Percentiles rank a stretch among this genome's conserved stretches.
Conservation (phyloP, 768 basidiomycete genomes). For the Kwoniella botswanensis region DNA sequence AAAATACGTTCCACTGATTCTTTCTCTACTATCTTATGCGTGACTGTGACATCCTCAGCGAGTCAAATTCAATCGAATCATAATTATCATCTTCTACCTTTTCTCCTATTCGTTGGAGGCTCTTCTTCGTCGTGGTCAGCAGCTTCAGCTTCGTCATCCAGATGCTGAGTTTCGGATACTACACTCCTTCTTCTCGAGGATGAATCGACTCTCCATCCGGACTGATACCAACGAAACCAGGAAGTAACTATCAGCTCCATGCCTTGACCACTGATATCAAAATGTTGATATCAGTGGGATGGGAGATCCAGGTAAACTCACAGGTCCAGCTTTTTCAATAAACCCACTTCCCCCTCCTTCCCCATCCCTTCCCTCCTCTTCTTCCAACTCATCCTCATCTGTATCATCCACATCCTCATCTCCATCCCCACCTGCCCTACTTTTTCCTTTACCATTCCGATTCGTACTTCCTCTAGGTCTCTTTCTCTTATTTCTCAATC, state of each 20-base stretch:
- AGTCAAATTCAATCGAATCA: not conserved
- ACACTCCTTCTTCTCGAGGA: slow-evolving; percentile 21
- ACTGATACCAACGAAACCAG: slow-evolving; percentile 6
- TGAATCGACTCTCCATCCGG: slow-evolving; percentile 9
- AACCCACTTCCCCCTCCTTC: slow-evolving; percentile 13
- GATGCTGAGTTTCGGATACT: slow-evolving; percentile 40
- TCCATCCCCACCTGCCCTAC: slow-evolving; percentile 24
- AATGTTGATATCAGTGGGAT: too few species aligned
- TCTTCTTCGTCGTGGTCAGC: slow-evolving; percentile 30
- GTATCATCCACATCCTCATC: slow-evolving; percentile 28
- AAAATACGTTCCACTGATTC: too few species aligned
- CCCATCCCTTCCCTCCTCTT: slow-evolving; percentile 33
- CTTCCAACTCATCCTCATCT: slow-evolving; percentile 27
- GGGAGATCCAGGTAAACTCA: not conserved
- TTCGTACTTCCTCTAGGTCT: slow-evolving; percentile 6
- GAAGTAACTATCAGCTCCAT: too few species aligned
- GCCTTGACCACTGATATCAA: too few species aligned
- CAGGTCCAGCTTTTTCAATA: slow-evolving; percentile 22
- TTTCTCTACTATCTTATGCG: too few species aligned
- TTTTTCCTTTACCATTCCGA: slow-evolving; percentile 7
- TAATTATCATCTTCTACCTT: not conserved
- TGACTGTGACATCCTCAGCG: too few species aligned
- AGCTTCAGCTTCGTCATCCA: slow-evolving; percentile 22
- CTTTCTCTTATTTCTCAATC: slow-evolving; percentile 27
- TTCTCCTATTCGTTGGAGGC: slow-evolving; percentile 1